Percentiles rank a stretch among this genome's conserved stretches.
Evolutionary conservation across 2,329 filamentous ascomycete species (phyloP).

Genomic region (Pyricularia pennisetigena): DNA sequence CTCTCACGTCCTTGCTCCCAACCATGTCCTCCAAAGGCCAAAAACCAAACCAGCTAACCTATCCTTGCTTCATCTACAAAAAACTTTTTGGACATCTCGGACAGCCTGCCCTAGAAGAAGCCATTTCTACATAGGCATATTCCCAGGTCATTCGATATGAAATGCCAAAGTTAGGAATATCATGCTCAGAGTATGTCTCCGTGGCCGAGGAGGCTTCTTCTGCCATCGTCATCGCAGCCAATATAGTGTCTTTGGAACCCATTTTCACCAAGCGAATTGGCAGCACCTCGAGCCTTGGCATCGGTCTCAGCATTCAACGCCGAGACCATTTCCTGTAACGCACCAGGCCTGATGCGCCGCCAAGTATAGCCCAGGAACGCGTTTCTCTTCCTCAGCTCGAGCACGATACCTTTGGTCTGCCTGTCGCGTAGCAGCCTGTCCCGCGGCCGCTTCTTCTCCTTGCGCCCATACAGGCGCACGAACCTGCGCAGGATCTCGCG

Average conservation of each 20-base stretch:
- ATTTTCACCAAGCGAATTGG: background rate
- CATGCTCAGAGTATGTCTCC: background rate
- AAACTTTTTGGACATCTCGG: background rate
- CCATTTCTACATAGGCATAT: background rate
- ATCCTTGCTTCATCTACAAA: background rate
- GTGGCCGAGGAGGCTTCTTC: background rate
- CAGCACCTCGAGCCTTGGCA: background rate
- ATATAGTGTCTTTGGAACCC: background rate
- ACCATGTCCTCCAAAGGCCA: background rate
- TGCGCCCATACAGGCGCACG: conserved; percentile 41
- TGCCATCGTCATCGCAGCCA: background rate
- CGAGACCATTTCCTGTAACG: background rate
- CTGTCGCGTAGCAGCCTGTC: conserved; percentile 76
- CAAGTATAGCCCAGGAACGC: conserved; percentile 91
- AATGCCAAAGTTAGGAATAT: background rate
- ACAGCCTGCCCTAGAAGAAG: background rate
- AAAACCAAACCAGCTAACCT: background rate
- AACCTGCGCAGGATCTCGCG: conserved; percentile 38
- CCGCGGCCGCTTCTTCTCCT: conserved; percentile 69
- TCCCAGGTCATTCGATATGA: background rate
- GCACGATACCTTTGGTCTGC: conserved; percentile 51
- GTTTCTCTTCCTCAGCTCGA: conserved; percentile 70
- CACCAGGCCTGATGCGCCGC: conserved; percentile 34
- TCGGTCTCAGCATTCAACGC: background rate
- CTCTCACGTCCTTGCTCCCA: background rate